Evolutionary conservation across 768 basidiomycete genomes (phyloP).

Genomic region (Leccinum subtestaceum): DNA sequence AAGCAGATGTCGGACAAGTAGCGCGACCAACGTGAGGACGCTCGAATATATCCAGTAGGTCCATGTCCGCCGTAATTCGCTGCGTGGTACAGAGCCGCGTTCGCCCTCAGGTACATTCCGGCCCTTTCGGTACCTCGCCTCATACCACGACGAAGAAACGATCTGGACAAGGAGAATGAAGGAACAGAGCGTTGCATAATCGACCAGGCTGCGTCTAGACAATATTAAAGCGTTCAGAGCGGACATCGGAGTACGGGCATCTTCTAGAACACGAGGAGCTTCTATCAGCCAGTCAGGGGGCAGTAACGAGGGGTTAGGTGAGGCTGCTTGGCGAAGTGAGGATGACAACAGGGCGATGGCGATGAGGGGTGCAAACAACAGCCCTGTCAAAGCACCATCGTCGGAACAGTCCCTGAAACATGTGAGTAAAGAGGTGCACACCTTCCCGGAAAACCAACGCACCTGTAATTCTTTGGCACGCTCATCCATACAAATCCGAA

Average conservation of each 20-base stretch:
- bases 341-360: slow-evolving; percentile 64
- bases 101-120: slow-evolving; percentile 58
- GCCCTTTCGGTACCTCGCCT: slow-evolving; percentile 46
- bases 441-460: slow-evolving; percentile 12
- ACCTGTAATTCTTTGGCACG: slow-evolving; percentile 86
- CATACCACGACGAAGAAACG: slow-evolving; percentile 72
- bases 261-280: slow-evolving; percentile 53
- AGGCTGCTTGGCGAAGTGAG: slow-evolving; percentile 40
- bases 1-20: slow-evolving; percentile 50
- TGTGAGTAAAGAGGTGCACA: slow-evolving; percentile 9
- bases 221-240: slow-evolving; percentile 54
- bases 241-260: slow-evolving; percentile 39
- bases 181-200: slow-evolving; percentile 78
- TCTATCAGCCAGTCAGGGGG: slow-evolving; percentile 80
- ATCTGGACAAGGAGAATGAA: slow-evolving; percentile 78
- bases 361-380: slow-evolving; percentile 82
- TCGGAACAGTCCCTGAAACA: slow-evolving; percentile 67
- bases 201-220: slow-evolving; percentile 73
- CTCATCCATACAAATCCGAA: slow-evolving; percentile 88
- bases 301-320: slow-evolving; percentile 34
- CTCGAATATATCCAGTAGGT: slow-evolving; percentile 66
- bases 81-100: slow-evolving; percentile 72
- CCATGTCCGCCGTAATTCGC: slow-evolving; percentile 59
- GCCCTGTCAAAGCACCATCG: slow-evolving; percentile 81
- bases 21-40: slow-evolving; percentile 45